Conservation (phyloP, 169 alveolate species). For the Theileria orientalis region DNA sequence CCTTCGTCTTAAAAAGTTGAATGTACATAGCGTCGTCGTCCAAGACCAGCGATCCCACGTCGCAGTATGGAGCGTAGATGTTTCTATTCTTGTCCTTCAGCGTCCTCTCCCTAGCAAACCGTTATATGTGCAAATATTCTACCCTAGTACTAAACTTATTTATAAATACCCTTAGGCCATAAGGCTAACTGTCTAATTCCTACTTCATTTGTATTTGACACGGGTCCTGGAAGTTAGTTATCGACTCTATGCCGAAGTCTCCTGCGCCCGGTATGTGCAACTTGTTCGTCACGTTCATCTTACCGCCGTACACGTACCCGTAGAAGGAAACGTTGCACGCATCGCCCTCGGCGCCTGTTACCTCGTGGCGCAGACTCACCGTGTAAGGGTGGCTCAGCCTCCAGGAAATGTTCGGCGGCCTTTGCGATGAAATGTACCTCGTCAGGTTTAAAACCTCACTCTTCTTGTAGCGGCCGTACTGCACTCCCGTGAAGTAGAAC, state of each 20-base stretch:
- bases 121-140: conserved; percentile 72
- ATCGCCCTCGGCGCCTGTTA: conserved; percentile 23
- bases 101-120: conserved; percentile 85
- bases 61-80: conserved; percentile 97
- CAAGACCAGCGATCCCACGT: conserved; percentile 91
- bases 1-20: conserved; percentile 93
- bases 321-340: conserved; percentile 82
- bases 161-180: no score
- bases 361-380: conserved; percentile 92
- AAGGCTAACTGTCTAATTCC: conserved; percentile 14
- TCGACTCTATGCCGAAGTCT: conserved; percentile 78
- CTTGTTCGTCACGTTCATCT: conserved; percentile 79
- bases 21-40: conserved; percentile 97
- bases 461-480: conserved; percentile 89
- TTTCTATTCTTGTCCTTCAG: conserved; percentile 91
- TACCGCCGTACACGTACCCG: conserved; percentile 94
- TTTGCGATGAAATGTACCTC: conserved; percentile 92
- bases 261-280: conserved; percentile 92
- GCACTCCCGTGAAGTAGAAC: conserved; percentile 93
- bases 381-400: conserved; percentile 95
- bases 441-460: conserved; percentile 92
- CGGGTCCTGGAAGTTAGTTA: conserved; percentile 80
- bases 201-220: conserved; percentile 80
- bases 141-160: no score
- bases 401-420: conserved; percentile 90